phyloP scores from a whole-genome alignment of 805 yeast species.

The Barnettozyma californica region DNA sequence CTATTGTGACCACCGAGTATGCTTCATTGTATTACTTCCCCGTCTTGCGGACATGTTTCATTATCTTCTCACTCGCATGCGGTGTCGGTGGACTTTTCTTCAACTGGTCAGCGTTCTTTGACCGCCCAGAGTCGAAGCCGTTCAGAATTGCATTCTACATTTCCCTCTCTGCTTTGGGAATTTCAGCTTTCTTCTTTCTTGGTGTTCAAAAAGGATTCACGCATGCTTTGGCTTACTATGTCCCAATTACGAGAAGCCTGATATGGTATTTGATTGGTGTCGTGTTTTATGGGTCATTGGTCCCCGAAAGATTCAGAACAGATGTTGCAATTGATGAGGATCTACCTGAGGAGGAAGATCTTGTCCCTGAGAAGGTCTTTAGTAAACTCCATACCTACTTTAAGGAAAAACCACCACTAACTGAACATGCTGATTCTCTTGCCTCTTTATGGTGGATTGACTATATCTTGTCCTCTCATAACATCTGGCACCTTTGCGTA shows the following conservation, averaged over 20 bases:
- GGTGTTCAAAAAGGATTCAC: conserved; percentile 49
- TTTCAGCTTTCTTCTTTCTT: conserved; percentile 54
- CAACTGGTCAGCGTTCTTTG: conserved; percentile 92
- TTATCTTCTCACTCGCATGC: conserved; percentile 55
- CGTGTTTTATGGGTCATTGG: conserved; percentile 75
- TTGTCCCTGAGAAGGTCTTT: conserved; percentile 28
- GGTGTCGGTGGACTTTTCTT: conserved; percentile 70
- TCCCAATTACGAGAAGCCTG: conserved; percentile 69
- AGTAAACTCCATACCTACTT: conserved; percentile 34
- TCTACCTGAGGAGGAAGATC: conserved; percentile 32
- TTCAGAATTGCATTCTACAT: conserved; percentile 77
- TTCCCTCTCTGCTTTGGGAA: conserved; percentile 72
- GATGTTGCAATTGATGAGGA: conserved; percentile 53
- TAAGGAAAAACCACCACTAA: conserved; percentile 33
- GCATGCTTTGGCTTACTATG: conserved; percentile 47
- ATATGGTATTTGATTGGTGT: conserved; percentile 79
- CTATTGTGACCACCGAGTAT: conserved; percentile 83
- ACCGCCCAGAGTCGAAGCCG: conserved; percentile 77
- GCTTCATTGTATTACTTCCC: conserved; percentile 64
- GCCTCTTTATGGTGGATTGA: conserved; percentile 81
- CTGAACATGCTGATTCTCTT: conserved; percentile 32
- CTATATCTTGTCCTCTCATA: conserved; percentile 72
- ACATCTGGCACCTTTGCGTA: conserved; percentile 91
- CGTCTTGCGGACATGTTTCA: conserved; percentile 41
- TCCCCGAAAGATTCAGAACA: conserved; percentile 84